Percentiles rank a stretch among this genome's conserved stretches.
phyloP scores from a whole-genome alignment of 345 rosid species.

The Ricinus communis region DNA sequence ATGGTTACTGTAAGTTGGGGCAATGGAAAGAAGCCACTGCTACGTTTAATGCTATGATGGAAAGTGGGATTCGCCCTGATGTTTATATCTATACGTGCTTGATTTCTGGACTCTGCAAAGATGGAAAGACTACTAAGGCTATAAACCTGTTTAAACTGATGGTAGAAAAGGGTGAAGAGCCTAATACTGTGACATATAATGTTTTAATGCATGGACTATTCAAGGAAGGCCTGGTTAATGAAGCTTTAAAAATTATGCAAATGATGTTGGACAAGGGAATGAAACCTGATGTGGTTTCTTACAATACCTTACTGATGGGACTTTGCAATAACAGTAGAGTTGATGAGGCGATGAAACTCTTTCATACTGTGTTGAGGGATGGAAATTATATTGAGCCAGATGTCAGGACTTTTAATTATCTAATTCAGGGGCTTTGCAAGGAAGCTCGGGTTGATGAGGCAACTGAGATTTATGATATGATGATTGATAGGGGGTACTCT shows the following conservation, averaged over 20 bases:
- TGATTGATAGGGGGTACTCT: conserved; percentile 44
- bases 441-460: conserved; percentile 47
- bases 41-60: conserved; percentile 44
- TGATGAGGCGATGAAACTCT: conserved; percentile 57
- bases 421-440: conserved; percentile 63
- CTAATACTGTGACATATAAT: conserved; percentile 52
- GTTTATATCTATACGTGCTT: conserved; percentile 44
- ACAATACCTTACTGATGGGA: conserved; percentile 55
- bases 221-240: conserved; percentile 47
- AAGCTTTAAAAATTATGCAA: conserved; percentile 54
- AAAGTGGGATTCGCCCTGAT: conserved; percentile 49
- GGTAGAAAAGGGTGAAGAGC: conserved; percentile 47
- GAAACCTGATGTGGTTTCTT: conserved; percentile 51
- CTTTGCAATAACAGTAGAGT: conserved; percentile 47
- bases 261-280: conserved; percentile 55
- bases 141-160: conserved; percentile 50
- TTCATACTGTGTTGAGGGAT: conserved; percentile 36
- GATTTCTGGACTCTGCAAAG: conserved; percentile 59
- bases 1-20: conserved; percentile 49
- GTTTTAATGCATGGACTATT: conserved; percentile 55
- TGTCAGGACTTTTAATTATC: conserved; percentile 43
- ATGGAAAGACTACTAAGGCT: conserved; percentile 51
- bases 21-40: conserved; percentile 46
- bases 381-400: conserved; percentile 42
- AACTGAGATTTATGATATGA: conserved; percentile 39